Conservation (phyloP, 768 basidiomycete species). For the Termitomyces sp. region DNA sequence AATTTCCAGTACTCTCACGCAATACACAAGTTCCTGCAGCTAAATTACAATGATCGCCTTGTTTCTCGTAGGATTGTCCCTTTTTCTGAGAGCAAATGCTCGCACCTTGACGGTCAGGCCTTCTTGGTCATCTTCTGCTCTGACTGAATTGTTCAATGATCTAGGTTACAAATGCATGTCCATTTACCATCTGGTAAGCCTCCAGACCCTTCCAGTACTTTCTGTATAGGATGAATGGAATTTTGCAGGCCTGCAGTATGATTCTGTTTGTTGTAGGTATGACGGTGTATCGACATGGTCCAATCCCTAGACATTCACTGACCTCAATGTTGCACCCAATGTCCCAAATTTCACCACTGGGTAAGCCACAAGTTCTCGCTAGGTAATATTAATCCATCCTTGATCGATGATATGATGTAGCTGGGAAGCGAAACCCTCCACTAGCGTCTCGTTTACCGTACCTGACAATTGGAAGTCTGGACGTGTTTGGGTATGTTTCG, state of each 20-base stretch:
- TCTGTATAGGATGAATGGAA: not conserved
- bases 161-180: not conserved
- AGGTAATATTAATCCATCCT: too few relatives aligned
- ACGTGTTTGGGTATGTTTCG: conserved; percentile 49
- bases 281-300: not conserved
- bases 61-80: not conserved
- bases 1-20: too few relatives aligned
- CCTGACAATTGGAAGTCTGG: conserved; percentile 68
- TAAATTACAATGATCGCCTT: not conserved
- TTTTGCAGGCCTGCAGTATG: not conserved
- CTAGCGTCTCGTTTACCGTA: too few relatives aligned
- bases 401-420: not conserved
- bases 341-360: not conserved
- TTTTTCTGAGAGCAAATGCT: not conserved
- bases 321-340: not conserved
- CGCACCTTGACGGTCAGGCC: not conserved
- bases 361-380: not conserved
- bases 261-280: not conserved
- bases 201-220: not conserved
- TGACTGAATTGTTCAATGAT: not conserved
- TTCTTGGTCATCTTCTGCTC: too few relatives aligned
- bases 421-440: conserved; percentile 2
- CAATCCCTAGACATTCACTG: not conserved
- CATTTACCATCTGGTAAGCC: not conserved
- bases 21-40: not conserved